These are phyloP conservation scores for Lasiosphaeria ovina DNA, from an alignment of 495 filamentous ascomycete genomes.

Conservation along the genomic window DNA sequence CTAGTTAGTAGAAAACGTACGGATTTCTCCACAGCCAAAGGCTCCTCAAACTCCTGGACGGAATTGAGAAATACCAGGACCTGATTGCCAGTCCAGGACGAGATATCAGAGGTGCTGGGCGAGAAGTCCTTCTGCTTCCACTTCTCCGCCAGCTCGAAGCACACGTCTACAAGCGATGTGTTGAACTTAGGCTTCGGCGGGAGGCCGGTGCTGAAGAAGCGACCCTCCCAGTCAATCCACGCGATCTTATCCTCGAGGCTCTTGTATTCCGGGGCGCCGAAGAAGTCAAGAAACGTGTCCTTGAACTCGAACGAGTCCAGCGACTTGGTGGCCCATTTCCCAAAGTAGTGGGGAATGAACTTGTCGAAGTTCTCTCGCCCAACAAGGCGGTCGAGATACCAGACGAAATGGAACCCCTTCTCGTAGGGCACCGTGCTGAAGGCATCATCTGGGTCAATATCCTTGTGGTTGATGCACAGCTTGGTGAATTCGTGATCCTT, in stretches of 20 bases:
- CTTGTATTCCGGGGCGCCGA: constrained; percentile 58
- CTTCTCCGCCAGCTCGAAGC: constrained; percentile 75
- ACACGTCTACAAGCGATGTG: constrained; percentile 80
- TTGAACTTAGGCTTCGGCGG: constrained; percentile 90
- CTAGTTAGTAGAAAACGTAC: constrained; percentile 17
- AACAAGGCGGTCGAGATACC: constrained; percentile 77
- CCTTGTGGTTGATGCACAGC: constrained; percentile 79
- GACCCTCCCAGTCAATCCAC: constrained; percentile 79
- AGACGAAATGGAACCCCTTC: constrained; percentile 63
- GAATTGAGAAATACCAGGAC: constrained; percentile 83
- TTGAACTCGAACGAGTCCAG: constrained; percentile 93
- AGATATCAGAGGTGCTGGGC: constrained; percentile 65
- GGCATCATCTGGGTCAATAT: constrained; percentile 90
- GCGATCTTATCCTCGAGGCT: constrained; percentile 64
- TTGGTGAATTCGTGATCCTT: constrained; percentile 89
- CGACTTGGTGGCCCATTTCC: constrained; percentile 72
- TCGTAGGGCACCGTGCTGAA: constrained; percentile 85
- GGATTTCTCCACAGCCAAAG: constrained; percentile 60
- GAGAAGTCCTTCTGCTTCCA: constrained; percentile 68
- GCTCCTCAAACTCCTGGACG: constrained; percentile 60
- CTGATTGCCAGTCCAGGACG: constrained; percentile 77
- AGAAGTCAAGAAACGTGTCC: constrained; percentile 80
- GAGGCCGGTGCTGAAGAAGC: constrained; percentile 80
- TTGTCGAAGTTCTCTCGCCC: constrained; percentile 85
- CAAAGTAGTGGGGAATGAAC: constrained; percentile 95